Evolutionary conservation across 1,284 basidiomycete genomes (phyloP).

Genomic region (Quambalaria eucalypti): DNA sequence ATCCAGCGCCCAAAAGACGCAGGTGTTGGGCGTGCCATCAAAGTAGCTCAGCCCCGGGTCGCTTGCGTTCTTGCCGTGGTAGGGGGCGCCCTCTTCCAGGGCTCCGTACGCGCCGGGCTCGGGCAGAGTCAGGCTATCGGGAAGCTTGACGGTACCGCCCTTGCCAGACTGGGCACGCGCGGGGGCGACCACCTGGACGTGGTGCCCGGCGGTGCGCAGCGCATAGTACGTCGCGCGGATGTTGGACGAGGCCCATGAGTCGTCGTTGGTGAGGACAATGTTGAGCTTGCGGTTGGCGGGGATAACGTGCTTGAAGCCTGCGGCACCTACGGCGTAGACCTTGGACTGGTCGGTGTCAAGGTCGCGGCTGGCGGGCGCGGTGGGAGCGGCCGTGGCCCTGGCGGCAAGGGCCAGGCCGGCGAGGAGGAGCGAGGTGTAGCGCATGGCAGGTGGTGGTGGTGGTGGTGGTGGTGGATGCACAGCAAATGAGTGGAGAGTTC

Average conservation of each 20-base stretch:
- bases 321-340: slow-evolving; percentile 23
- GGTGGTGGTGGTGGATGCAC: too few species aligned
- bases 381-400: too few species aligned
- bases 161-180: slow-evolving; percentile 32
- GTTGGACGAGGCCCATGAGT: slow-evolving; percentile 21
- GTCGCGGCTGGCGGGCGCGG: too few species aligned
- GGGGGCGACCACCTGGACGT: slow-evolving; percentile 26
- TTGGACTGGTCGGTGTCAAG: too few species aligned
- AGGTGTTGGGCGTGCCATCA: slow-evolving; percentile 28
- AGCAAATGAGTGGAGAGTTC: too few species aligned
- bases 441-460: too few species aligned
- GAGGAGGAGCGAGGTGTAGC: too few species aligned
- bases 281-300: slow-evolving; percentile 24
- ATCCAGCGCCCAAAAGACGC: slow-evolving; percentile 22
- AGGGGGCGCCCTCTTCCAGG: slow-evolving; percentile 17
- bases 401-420: too few species aligned
- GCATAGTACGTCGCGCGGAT: slow-evolving; percentile 36
- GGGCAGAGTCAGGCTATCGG: slow-evolving; percentile 20
- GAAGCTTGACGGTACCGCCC: slow-evolving; percentile 35
- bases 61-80: slow-evolving; percentile 14
- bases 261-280: slow-evolving; percentile 35
- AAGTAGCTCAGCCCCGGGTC: slow-evolving; percentile 25
- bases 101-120: slow-evolving; percentile 23
- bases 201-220: slow-evolving; percentile 30
- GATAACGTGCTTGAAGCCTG: slow-evolving; percentile 19